These are phyloP conservation scores for Combretum micranthum DNA, from an alignment of 345 rosid genomes.

Conservation along the genomic window DNA sequence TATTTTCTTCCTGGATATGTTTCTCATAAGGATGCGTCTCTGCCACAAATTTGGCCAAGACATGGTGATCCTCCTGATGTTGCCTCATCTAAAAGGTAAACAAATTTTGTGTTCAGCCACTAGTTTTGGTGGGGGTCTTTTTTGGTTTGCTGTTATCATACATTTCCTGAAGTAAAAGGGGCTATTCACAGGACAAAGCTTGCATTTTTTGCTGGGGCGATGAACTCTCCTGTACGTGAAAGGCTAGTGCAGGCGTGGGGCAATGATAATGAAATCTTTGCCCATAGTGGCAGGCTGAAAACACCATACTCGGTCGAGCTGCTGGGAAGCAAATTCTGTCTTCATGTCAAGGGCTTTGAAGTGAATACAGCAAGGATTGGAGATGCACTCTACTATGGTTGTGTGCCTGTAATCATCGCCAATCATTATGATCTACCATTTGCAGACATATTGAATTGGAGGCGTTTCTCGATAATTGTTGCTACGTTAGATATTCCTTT, in stretches of 20 bases:
- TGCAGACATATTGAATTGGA: slow-evolving; percentile 44
- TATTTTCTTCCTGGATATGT: slow-evolving; percentile 43
- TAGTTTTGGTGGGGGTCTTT: background rate
- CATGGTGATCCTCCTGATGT: slow-evolving; percentile 35
- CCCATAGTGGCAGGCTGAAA: slow-evolving; percentile 37
- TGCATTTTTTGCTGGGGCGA: slow-evolving; percentile 51
- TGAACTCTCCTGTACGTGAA: slow-evolving; percentile 50
- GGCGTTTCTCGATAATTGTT: slow-evolving; percentile 37
- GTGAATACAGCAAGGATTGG: slow-evolving; percentile 55
- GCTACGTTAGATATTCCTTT: slow-evolving; percentile 42
- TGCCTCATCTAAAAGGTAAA: slow-evolving; percentile 38
- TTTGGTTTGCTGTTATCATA: background rate
- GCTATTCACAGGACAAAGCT: slow-evolving; percentile 36
- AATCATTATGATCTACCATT: slow-evolving; percentile 57
- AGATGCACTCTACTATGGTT: slow-evolving; percentile 43
- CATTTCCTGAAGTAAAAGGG: background rate
- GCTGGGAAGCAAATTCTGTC: slow-evolving; percentile 51
- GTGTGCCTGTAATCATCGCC: slow-evolving; percentile 48
- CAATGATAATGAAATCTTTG: slow-evolving; percentile 44
- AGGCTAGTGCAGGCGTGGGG: slow-evolving; percentile 41
- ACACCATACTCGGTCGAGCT: slow-evolving; percentile 47
- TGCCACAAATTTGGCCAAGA: slow-evolving; percentile 69
- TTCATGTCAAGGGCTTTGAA: slow-evolving; percentile 65
- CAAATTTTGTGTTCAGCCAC: background rate
- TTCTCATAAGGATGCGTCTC: slow-evolving; percentile 50